Base-by-base conservation (phyloP, 345 rosid genomes). In the Microcos paniculata region DNA sequence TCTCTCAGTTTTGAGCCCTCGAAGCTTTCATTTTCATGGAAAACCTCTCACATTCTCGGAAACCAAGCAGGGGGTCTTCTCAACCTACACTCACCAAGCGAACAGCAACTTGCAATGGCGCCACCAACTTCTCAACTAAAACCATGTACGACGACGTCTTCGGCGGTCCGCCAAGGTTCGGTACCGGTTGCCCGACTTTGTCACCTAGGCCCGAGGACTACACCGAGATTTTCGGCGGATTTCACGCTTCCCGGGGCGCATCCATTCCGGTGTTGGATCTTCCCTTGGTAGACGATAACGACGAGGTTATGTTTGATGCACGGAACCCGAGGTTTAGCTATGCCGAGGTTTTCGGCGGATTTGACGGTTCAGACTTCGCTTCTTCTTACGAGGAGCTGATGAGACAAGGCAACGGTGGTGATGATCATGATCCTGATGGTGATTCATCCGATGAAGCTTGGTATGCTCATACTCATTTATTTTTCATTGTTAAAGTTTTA, bases 241-340 rank as follows among this genome's bases (percentile, higher is more conserved):
- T 91, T 52, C 93, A 85, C 81, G 85, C 92, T n/a, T 80, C 93
- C 72, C 91, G 91, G 84, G 87, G 89, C 77, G 75, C 93, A n/a
- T 91, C 97, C 75, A 88, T 95, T 77, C 99, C 98, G 15, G 92
- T 95, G 69, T 91, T 95, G 52, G 95, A 93, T 91, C 98, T 95
- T 75, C 97, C 97, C 0, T 42, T 78, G 48, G 85, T 81, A 0
- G 90, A 83, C 24, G 83, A 70, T 1, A n/a, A 31, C 73, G 83
- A 77, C 26, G 92, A 85, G 62, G 85, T 76, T 9, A 87, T 73
- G 81, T 88, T 91, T 59, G 99, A 92, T 76, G 90, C 83, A 9
- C 88, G 93, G 66, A 86, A 85, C 81, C 80, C 92, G 8, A 85
- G 82, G 8, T 85, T 91, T 45, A 92, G 91, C 79, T 92, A 95